Evolutionary conservation across 2,329 filamentous ascomycete genomes (phyloP), one percentile per base, ranked within the genome.

Genomic region (Beauveria sp.): DNA sequence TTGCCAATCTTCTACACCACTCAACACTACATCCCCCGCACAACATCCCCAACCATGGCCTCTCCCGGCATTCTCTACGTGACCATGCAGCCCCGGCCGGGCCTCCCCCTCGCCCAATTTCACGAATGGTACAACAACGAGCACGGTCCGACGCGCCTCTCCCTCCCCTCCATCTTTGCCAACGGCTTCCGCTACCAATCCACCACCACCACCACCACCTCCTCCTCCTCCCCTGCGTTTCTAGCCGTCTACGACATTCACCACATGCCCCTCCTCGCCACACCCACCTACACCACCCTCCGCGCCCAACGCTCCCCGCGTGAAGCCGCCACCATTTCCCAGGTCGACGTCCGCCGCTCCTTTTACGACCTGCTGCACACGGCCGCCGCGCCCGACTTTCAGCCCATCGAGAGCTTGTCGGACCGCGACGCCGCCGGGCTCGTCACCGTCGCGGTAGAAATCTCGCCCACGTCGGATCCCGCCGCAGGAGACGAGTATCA

Each of bases 121-220:
- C 89, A 96, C 74, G 90, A 96, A 72, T 93, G 90, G 90, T 96
- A 96, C 79, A 93, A 96, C 78, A 95, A 92, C 74, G 91, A 96
- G 77, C 91, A 96, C 76, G 91, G 91, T 60, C 91, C 91, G 20
- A 84, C 87, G 18, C 88, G 91, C 53, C 83, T 96, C 7, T 88
- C 90, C 54, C 77, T 96, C 16, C 85, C 89, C 4, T 86, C 88
- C 68, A 86, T 93, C 71, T 85, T 86, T 71, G 72, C 77, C 67
- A 95, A 91, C 72, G 91, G 91, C 63, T 87, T 95, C 67, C 88
- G 91, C 49, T 96, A 92, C 76, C 82, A 80, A 20, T 4, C 14
- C 16, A 26, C 46, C 46, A 16, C 46, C 22, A 7, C 20, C 46
- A 24, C 46, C 46, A 31, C 48, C 48, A 8, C 14, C 40, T 10